Base-by-base conservation (phyloP, 441 rosid species). In the Euphorbia celastroides region DNA sequence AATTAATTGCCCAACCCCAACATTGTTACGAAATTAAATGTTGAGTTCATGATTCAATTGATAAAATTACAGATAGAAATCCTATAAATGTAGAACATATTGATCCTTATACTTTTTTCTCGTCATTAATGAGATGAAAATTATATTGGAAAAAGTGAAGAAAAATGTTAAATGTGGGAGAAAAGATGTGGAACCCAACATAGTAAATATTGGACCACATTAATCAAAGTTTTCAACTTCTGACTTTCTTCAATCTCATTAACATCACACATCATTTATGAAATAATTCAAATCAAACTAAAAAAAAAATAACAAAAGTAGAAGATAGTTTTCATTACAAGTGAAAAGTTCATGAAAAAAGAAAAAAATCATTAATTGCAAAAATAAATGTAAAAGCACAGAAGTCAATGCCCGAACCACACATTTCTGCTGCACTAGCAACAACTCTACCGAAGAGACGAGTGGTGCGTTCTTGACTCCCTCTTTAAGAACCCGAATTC, bases 381-480 rank as follows among this genome's bases (percentile, higher is more conserved):
- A 22, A 46, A 0, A 63, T 44, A 70, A 34, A 71, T 64, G 34
- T 42, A 67, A 25, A 28, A 61, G 64, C 82, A 78, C 74, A 75
- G 90, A 88, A 92, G 98, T 92, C 98, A 92, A 90, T 92, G 77
- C 98, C 97, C 98, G 98, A 92, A 92, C 98, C 98, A 85, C 82
- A 88, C 83, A 78, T 36, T 65, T 69, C 59, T 64, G 62, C 60
- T 48, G 75, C 28, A 19, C 6, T 51, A 42, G 50, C 2, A 42
- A n/a, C 16, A 46, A 12, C 60, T 28, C 73, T 73, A 61, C 23
- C 66, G 79, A 68, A 73, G 63, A 77, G 38, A 57, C 32, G 82
- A 80, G 86, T 85, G 99, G 99, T 94, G 96, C 99, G 97, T 91
- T 94, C 99, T 94, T 94, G 99, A 94, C 99, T 93, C 75, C 96